These are phyloP conservation scores for Solanum virginianum DNA, from an alignment of 257 asterid species.

Conservation along the genomic window DNA sequence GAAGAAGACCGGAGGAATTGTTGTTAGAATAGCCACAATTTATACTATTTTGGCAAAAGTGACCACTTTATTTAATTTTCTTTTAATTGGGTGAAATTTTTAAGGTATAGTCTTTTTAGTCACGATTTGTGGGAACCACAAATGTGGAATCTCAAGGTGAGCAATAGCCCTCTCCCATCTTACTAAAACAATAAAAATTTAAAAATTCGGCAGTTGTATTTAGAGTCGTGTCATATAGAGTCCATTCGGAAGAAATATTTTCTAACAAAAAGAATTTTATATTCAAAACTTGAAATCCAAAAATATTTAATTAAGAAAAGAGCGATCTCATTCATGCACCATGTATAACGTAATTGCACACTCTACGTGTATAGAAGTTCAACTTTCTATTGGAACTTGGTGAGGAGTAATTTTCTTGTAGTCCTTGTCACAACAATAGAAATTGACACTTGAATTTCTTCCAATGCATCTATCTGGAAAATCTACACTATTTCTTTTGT, in stretches of 20 bases:
- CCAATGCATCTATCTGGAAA: background rate
- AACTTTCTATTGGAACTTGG: background rate
- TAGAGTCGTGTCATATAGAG: fast-evolving
- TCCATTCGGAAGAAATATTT: fast-evolving
- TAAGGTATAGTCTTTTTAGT: background rate
- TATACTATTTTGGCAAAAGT: background rate
- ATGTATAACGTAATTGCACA: background rate
- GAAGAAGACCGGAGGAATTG: background rate
- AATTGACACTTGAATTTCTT: background rate
- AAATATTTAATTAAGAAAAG: background rate
- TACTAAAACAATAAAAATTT: background rate
- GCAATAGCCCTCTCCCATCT: background rate
- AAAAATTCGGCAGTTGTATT: background rate
- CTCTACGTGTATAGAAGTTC: background rate
- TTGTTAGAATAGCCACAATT: background rate
- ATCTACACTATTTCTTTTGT: background rate
- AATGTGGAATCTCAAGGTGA: background rate
- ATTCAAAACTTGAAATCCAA: fast-evolving
- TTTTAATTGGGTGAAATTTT: background rate
- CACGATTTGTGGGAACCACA: background rate
- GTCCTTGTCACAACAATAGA: background rate
- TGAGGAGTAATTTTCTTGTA: background rate
- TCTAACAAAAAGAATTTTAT: background rate
- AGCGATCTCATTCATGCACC: background rate
- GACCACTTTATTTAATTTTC: background rate